These are phyloP conservation scores for Penicillium flavigenum DNA, from an alignment of 495 filamentous ascomycete species.

Conservation along the genomic window DNA sequence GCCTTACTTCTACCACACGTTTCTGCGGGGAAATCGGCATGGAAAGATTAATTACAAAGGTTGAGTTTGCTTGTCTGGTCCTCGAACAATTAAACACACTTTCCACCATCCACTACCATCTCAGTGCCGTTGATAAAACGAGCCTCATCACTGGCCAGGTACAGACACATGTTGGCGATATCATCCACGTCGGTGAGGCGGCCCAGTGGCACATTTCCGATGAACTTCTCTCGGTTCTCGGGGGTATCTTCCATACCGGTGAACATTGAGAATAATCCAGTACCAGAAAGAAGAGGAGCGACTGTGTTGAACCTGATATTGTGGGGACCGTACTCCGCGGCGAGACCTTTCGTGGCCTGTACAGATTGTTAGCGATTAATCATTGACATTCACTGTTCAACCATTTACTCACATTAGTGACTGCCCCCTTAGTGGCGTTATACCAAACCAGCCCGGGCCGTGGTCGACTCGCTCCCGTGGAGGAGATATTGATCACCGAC, in stretches of 20 bases:
- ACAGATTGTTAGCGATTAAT: not conserved
- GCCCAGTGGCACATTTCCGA: constrained; percentile 64
- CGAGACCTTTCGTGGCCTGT: constrained; percentile 62
- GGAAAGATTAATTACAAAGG: not conserved
- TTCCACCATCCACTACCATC: constrained; percentile 43
- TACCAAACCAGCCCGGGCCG: constrained; percentile 70
- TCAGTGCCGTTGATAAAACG: constrained; percentile 66
- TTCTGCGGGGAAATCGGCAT: constrained; percentile 6
- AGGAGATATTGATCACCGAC: constrained; percentile 65
- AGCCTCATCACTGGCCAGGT: constrained; percentile 65
- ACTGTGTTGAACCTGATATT: constrained; percentile 66
- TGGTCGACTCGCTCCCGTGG: constrained; percentile 61
- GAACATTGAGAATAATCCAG: constrained; percentile 64
- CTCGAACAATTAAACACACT: constrained; percentile 29
- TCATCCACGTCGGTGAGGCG: constrained; percentile 63
- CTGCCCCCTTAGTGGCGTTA: constrained; percentile 66
- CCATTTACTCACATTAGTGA: constrained; percentile 52
- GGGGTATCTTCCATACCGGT: constrained; percentile 64
- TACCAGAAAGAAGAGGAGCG: constrained; percentile 60
- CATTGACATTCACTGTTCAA: not conserved
- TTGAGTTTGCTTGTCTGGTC: not conserved
- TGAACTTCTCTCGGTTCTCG: constrained; percentile 67
- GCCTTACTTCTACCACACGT: not conserved
- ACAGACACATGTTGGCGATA: constrained; percentile 64
- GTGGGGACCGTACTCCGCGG: constrained; percentile 64